A percentile compares a stretch with the other conserved stretches of the same genome.
Conservation (phyloP, 352 stramenopile genomes). For the Elongisporangium undulatum region DNA sequence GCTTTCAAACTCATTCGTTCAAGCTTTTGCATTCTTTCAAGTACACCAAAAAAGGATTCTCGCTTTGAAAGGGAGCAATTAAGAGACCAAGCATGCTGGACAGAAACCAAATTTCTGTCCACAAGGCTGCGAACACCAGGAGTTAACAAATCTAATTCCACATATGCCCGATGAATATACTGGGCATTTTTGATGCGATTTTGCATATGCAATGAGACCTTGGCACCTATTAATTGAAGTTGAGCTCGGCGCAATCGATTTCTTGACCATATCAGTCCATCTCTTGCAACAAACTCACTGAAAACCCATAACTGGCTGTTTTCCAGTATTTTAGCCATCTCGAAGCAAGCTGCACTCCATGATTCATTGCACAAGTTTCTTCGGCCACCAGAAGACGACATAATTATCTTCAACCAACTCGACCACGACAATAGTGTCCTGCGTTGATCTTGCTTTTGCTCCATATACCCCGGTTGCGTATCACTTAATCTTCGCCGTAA, state of each 20-base stretch:
- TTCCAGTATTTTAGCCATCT: conserved; percentile 32
- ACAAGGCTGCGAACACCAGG: not conserved
- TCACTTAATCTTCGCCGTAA: conserved; percentile 17
- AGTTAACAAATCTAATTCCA: conserved; percentile 14
- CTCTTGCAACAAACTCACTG: conserved; percentile 14
- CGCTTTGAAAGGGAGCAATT: conserved; percentile 23
- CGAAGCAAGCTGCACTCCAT: conserved; percentile 33
- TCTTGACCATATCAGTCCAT: conserved; percentile 22
- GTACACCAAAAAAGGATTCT: conserved; percentile 32
- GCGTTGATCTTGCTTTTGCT: conserved; percentile 10
- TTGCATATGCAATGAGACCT: conserved; percentile 15
- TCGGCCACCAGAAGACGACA: not conserved
- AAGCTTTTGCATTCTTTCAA: conserved; percentile 48
- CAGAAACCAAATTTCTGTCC: conserved; percentile 20
- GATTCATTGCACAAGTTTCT: conserved; percentile 29
- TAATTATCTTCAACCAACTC: not conserved
- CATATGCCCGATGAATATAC: conserved; percentile 25
- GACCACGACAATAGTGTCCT: not conserved
- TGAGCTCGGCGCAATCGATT: conserved; percentile 15
- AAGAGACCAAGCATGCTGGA: conserved; percentile 28
- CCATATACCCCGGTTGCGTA: not conserved
- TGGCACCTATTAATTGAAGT: conserved; percentile 23
- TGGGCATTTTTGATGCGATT: conserved; percentile 11
- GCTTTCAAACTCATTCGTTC: conserved; percentile 62
- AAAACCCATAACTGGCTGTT: conserved; percentile 30